These are phyloP conservation scores for Penicillium italicum DNA, from an alignment of 2,329 filamentous ascomycete genomes.

Conservation along the genomic window DNA sequence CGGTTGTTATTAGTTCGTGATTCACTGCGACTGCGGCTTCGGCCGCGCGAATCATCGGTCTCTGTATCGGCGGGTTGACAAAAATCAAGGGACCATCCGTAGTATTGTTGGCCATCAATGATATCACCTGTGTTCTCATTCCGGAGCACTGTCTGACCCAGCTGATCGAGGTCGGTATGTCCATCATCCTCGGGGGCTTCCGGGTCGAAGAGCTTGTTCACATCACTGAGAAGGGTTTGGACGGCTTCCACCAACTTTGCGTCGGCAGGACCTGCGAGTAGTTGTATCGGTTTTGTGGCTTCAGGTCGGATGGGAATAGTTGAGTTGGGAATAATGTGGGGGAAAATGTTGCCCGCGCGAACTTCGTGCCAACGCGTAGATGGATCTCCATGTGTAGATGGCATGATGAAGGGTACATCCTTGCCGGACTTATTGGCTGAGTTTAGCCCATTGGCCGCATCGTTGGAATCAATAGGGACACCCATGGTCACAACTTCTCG, in stretches of 20 bases:
- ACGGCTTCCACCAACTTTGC: constrained; percentile 64
- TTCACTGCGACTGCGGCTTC: constrained; percentile 44
- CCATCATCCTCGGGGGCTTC: constrained; percentile 50
- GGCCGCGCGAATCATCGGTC: constrained; percentile 36
- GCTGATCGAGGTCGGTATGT: constrained; percentile 64
- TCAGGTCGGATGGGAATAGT: constrained; percentile 68
- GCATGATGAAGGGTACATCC: constrained; percentile 65
- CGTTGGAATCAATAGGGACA: constrained; percentile 28
- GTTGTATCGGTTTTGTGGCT: constrained; percentile 67
- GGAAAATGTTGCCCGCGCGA: constrained; percentile 76
- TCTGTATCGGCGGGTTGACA: constrained; percentile 64
- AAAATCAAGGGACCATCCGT: constrained; percentile 79
- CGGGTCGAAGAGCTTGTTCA: constrained; percentile 63
- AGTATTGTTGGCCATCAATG: constrained; percentile 69
- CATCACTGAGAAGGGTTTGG: constrained; percentile 66
- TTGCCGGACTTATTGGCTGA: constrained; percentile 46
- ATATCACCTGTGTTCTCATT: constrained; percentile 66
- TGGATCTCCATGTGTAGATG: constrained; percentile 71
- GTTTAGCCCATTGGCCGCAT: constrained; percentile 22
- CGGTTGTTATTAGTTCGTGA: constrained; percentile 39
- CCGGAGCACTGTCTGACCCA: constrained; percentile 65
- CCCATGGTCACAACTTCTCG: constrained; percentile 51
- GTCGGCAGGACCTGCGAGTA: constrained; percentile 65
- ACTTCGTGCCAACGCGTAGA: constrained; percentile 75
- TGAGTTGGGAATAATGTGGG: constrained; percentile 72